A percentile compares a stretch with the other conserved stretches of the same genome.
Conservation (phyloP, 2,329 filamentous ascomycete genomes). For the Botrytis fragariae region DNA sequence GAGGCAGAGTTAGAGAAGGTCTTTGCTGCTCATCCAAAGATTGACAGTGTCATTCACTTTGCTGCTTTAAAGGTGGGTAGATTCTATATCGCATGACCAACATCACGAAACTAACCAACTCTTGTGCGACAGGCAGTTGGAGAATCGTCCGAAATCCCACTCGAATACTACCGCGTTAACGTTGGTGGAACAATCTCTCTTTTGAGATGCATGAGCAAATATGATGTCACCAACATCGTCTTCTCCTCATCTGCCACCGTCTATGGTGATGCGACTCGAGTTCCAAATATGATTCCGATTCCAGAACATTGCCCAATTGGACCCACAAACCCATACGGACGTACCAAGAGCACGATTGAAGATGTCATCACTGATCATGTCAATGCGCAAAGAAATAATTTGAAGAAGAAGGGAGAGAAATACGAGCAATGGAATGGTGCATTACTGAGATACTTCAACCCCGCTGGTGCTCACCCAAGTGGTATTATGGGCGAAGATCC, state of each 20-base stretch:
- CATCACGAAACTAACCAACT: conserved; percentile 20
- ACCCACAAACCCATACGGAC: conserved; percentile 95
- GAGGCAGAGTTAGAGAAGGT: conserved; percentile 80
- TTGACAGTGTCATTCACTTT: conserved; percentile 98
- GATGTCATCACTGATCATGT: conserved; percentile 87
- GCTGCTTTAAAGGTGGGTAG: conserved; percentile 82
- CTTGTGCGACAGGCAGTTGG: conserved; percentile 70
- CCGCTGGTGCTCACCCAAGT: conserved; percentile 87
- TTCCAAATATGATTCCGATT: conserved; percentile 98
- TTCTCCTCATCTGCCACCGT: conserved; percentile 98
- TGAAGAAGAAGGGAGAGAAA: conserved; percentile 74
- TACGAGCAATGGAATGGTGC: conserved; percentile 88
- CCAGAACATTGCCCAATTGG: conserved; percentile 95
- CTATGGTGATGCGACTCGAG: conserved; percentile 94
- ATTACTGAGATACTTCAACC: conserved; percentile 96
- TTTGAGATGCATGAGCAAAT: conserved; percentile 79
- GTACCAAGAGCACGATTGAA: conserved; percentile 93
- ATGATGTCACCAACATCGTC: conserved; percentile 95
- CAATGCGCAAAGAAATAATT: conserved; percentile 79
- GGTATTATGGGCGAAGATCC: conserved; percentile 99
- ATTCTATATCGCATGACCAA: background rate
- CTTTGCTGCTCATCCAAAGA: conserved; percentile 84
- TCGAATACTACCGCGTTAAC: conserved; percentile 98
- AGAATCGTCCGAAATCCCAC: conserved; percentile 87
- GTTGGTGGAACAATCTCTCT: conserved; percentile 89